Evolutionary conservation across 2,329 filamentous ascomycete species (phyloP).

Genomic region (Whalleya microplaca): DNA sequence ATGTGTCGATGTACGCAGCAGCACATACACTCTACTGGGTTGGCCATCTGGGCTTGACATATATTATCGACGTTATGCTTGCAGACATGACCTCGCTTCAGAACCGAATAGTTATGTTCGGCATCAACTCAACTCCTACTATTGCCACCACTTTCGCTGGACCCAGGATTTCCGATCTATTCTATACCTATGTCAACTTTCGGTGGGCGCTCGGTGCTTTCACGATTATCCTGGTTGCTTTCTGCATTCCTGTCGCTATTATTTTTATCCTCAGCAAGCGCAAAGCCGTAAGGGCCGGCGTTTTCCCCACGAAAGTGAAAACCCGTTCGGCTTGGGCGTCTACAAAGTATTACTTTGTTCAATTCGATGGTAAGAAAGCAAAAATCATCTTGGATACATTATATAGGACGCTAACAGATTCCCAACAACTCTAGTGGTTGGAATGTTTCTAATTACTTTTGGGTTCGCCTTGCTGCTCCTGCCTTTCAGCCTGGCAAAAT

Average conservation of each 20-base stretch:
- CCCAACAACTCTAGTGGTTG: conserved; percentile 41
- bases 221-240: conserved; percentile 62
- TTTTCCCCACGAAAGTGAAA: conserved; percentile 39
- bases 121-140: conserved; percentile 47
- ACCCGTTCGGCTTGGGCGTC: conserved; percentile 52
- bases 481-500: conserved; percentile 47
- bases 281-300: conserved; percentile 54
- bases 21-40: conserved; percentile 68
- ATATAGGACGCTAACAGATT: not conserved
- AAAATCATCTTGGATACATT: not conserved
- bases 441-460: conserved; percentile 55
- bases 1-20: conserved; percentile 61
- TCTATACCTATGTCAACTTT: conserved; percentile 44
- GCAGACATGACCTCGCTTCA: conserved; percentile 48
- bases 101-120: conserved; percentile 49
- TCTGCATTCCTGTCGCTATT: conserved; percentile 41
- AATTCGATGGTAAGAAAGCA: conserved; percentile 56
- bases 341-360: conserved; percentile 54
- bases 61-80: conserved; percentile 46
- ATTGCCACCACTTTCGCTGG: conserved; percentile 51
- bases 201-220: conserved; percentile 63
- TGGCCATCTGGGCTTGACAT: conserved; percentile 51
- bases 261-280: conserved; percentile 43
- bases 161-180: conserved; percentile 44
- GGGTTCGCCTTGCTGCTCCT: conserved; percentile 56